phyloP scores from a whole-genome alignment of 768 basidiomycete species.

The Calvatia gigantea region DNA sequence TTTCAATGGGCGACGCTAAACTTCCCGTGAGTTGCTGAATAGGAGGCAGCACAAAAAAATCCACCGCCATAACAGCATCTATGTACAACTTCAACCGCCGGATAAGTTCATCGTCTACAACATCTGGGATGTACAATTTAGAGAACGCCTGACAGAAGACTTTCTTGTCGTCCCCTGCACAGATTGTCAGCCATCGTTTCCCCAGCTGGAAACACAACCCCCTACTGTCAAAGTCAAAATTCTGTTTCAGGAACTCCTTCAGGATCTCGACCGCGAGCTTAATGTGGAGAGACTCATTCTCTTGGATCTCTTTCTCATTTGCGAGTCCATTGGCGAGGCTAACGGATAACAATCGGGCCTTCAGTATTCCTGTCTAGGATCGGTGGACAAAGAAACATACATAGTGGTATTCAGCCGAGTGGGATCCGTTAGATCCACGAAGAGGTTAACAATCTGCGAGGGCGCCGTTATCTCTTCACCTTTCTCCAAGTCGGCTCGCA shows the following conservation, averaged over 20 bases:
- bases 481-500: conserved; percentile 63
- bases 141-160: conserved; percentile 59
- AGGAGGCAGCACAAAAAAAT: conserved; percentile 17
- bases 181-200: background rate
- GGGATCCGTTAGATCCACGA: conserved; percentile 89
- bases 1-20: conserved; percentile 41
- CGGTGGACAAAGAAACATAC: conserved; percentile 28
- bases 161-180: conserved; percentile 66
- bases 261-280: conserved; percentile 58
- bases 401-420: conserved; percentile 38
- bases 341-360: background rate
- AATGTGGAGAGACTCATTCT: conserved; percentile 38
- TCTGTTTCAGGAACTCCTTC: conserved; percentile 19
- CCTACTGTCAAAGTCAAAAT: conserved; percentile 22
- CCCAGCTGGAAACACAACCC: background rate
- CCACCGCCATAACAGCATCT: conserved; percentile 53
- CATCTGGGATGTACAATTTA: conserved; percentile 67
- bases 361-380: background rate
- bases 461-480: conserved; percentile 72
- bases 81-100: conserved; percentile 60
- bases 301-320: conserved; percentile 14
- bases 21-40: background rate
- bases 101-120: conserved; percentile 66
- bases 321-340: conserved; percentile 6
- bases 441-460: conserved; percentile 67